Evolutionary conservation across 2,329 filamentous ascomycete species (phyloP), one percentile per base, ranked within the genome.

Genomic region (Plenodomus tracheiphilus): DNA sequence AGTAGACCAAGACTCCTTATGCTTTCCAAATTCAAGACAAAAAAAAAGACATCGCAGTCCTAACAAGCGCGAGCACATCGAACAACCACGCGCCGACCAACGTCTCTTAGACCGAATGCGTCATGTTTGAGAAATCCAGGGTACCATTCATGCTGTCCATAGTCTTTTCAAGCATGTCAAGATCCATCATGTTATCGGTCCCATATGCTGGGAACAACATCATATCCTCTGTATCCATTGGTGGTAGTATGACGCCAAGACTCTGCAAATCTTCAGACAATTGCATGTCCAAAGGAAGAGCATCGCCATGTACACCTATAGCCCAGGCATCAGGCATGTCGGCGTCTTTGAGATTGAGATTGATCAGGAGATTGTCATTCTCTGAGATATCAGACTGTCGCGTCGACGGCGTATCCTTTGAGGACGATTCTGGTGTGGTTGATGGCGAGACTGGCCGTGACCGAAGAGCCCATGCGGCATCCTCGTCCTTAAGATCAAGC

Each of bases 341-440:
- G 4, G 53, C 59, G 20, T 70, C 69, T 35, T 68, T 69, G 43
- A 71, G 60, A 41, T 69, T 64, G 18, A 76, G 54, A 43, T 66
- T 71, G 58, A 77, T 74, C 25, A 66, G 56, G 9, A 77, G 55
- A 22, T 72, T 70, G 54, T 76, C 74, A 46, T 70, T 70, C 54
- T 75, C 71, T 17, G 66, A 72, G 18, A 77, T 73, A 45, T 78
- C 75, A 38, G 72, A 76, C 39, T 67, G 69, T 19, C 66, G 64
- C 20, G 70, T 74, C 4, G 64, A 68, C 2, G 68, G 65, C 16
- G 68, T 66, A 55, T 74, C 63, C 55, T 74, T 73, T 20, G 66
- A 59, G 1, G 68, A 67, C 11, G 70, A 71, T 22, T 70, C 68
- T 2, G 70, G 69, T 6, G 65, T 72, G 17, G 61, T 58, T 2